Evolutionary conservation across 2,329 filamentous ascomycete genomes (phyloP), one percentile per base, ranked within the genome.

Genomic region (Pseudogymnoascus sp.): DNA sequence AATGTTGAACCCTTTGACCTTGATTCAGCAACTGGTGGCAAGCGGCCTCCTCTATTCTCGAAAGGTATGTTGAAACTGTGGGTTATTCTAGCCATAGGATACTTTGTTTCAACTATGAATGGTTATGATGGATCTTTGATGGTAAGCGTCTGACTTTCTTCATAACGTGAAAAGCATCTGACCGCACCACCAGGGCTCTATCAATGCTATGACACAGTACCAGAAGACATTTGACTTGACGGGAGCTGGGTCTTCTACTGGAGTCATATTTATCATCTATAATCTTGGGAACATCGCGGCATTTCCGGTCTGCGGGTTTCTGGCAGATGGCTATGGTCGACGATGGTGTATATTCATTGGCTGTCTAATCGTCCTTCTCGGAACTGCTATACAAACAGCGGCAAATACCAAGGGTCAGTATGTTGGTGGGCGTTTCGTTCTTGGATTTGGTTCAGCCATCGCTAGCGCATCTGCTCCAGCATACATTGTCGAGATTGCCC

Each of bases 401-500:
- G 76, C 79, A 35, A 68, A 75, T 59, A 75, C 74, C 48, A 74
- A 77, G 1, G 74, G 72, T 8, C 78, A 80, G 63, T 85, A 87
- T 71, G 82, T 86, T 71, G 81, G 74, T 6, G 80, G 81, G 5
- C 75, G 81, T 25, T 82, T 83, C 68, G 67, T 83, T 25, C 75
- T 83, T 18, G 81, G 81, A 5, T 81, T 82, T 62, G 85, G 85
- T 39, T 82, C 85, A 42, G 78, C 80, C 1, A 82, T 87, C 63
- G 80, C 81, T 3, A 79, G 81, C 4, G 79, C 82, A 2, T 83
- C 84, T 4, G 84, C 81, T 0, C 85, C 85, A 1, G 80, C 83
- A n/a, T 87, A 86, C 69, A 81, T 82, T 13, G 81, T 84, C 48
- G 86, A 88, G 70, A 77, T 86, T 62, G 79, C 83, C 1, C 85